Base-by-base conservation (phyloP, 1,284 basidiomycete genomes). In the Vanrija humicola region DNA sequence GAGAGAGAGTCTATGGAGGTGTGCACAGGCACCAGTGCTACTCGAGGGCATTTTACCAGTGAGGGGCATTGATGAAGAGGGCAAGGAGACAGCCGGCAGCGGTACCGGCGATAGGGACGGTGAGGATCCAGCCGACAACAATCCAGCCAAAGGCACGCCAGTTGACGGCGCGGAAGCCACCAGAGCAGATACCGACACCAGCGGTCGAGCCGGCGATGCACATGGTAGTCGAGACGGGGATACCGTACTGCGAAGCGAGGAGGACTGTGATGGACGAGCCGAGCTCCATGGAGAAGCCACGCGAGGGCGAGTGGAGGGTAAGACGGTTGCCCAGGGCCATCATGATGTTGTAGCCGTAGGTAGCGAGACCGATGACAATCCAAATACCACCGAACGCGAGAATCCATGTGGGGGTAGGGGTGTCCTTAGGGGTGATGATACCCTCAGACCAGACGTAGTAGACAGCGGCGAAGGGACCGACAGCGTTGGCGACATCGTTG, bases 201-300 rank as follows among this genome's bases (percentile, higher is more conserved):
- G 63, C 64, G 12, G 73, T 75, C 23, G 72, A 63, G 26, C 73
- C 73, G 16, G 67, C 64, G 48, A 74, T 72, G 56, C 73, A 74
- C 69, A 73, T 73, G 43, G 77, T 77, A 6, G 76, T 74, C 2
- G 72, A 74, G 28, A 77, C 77, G 12, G 77, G 77, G 39, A 77
- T 64, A 54, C 64, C 66, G 61, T 69, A 65, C 57, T 67, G 78
- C 6, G 78, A 78, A 9, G 79, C 79, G 46, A 80, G 70, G 43
- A 80, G 69, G 60, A 80, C 76, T 38, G 77, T 78, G 64, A 79
- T 77, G 46, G 78, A 66, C 1, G 78, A 71, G 10, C 78, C 79
- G 29, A 80, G 64, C 64, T 81, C 79, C 79, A 81, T 81, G 8
- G 72, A 74, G 68, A 79, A 79, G 21, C 79, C 80, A 52, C 80